Evolutionary conservation across 768 basidiomycete genomes (phyloP), one percentile per base, ranked within the genome.

Genomic region (Heimioporus sp.): DNA sequence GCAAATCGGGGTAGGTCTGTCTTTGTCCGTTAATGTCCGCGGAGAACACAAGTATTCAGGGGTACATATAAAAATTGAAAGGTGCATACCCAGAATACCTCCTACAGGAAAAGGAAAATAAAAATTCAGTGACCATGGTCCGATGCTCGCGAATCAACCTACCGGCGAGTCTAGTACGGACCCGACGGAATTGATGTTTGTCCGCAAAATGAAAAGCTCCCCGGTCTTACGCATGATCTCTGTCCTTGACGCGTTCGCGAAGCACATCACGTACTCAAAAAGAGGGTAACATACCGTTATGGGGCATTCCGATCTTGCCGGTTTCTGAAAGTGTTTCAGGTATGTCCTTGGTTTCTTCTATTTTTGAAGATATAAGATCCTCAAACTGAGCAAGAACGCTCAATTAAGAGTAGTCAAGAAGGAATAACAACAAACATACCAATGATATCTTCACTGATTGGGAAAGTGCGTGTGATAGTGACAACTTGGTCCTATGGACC

Each of bases 161-260:
- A 92, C 91, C 24, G 94, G 94, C 32, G 93, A 92, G 75, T 98
- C 94, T 40, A 98, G 74, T n/a, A 97, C 94, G 31, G 93, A 95
- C 43, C 95, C 95, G 48, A 97, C 94, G 41, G 92, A 88, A 61
- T 94, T 93, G 60, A 97, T 95, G 65, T 93, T 95, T 48, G 95
- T 92, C 56, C 95, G 79, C 59, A 97, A 75, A 36, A 98, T 84
- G 72, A 98, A 98, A 38, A 98, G 76, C 60, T 93, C 90, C 40
- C 95, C 95, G 56, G 96, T 98, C 70, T 97, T 92, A 65, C 90
- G 89, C 95, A 98, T 96, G 64, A 98, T 98, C 67, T 97, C 95
- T 83, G 57, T 53, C 53, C 19, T 44, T 51, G 44, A 63, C 49
- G 50, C 24, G 28, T 57, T 61, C 53, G 54, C 44, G 46, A 54